Base-by-base conservation (phyloP, 2,329 filamentous ascomycete species). In the Penicillium sp. region DNA sequence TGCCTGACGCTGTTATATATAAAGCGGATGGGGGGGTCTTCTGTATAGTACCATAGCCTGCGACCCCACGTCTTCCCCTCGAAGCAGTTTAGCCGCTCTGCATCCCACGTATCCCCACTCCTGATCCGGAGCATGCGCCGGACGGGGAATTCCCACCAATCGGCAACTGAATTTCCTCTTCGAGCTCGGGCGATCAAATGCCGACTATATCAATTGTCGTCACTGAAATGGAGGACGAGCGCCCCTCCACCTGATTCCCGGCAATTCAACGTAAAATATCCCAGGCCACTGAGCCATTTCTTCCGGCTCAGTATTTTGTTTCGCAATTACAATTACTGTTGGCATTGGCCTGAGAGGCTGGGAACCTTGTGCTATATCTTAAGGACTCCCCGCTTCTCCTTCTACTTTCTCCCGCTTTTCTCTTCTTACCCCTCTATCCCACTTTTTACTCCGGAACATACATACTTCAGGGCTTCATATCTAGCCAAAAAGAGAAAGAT, bases 81-180 rank as follows among this genome's bases (percentile, higher is more conserved):
- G 3, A 9, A 45, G 2, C 5, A 29, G 54, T 13, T 8, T 58
- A 49, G 44, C 21, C 15, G 6, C 7, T 26, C 13, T 11, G 3
- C 45, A 62, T 50, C 60, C 60, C 60, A 62, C 55, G 55, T 50
- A 38, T 45, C 56, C 30, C 55, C 60, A 58, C 55, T 26, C 55
- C 47, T 46, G 3, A 41, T n/a, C 49, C 59, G 19, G 38, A 38
- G 29, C 17, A 44, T 31, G 59, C n/a, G 46, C 54, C 55, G 60
- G 60, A 55, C 30, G 50, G 41, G 26, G 23, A 62, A 54, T 62
- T 62, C 49, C 60, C 60, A 62, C 60, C 60, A 62, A 62, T 62
- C 55, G 55, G 60, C 50, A 54, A 55, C 44, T 48, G 50, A 58
- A 41, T 58, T 62, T 55, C 49, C 55, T 26, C 5, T 55, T 58